phyloP scores from a whole-genome alignment of 1,284 basidiomycete species.

The Ganoderma meredithae region DNA sequence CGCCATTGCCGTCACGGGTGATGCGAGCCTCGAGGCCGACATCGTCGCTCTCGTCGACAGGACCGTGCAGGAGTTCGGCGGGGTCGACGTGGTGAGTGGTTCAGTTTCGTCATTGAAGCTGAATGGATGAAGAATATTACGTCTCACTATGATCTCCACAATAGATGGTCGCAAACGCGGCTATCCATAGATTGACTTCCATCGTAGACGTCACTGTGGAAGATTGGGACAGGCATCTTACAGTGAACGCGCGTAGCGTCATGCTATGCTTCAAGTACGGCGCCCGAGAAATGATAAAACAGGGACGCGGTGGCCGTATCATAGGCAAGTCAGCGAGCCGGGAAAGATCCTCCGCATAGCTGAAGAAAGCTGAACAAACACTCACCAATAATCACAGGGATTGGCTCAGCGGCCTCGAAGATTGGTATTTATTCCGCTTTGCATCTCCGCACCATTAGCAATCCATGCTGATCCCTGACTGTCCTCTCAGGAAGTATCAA shows the following conservation, averaged over 20 bases:
- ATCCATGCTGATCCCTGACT: background rate
- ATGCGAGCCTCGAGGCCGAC: conserved; percentile 47
- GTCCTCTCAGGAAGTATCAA: background rate
- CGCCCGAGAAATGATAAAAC: conserved; percentile 39
- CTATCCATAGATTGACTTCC: conserved; percentile 30
- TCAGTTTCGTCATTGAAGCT: background rate
- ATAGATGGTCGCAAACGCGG: conserved; percentile 42
- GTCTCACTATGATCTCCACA: background rate
- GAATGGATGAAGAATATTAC: background rate
- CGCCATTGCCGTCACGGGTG: conserved; percentile 31
- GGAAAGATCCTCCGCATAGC: too few species aligned
- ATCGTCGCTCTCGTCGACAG: conserved; percentile 45
- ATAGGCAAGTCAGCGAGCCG: conserved; percentile 29
- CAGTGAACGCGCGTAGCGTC: conserved; percentile 40
- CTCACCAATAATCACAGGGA: background rate
- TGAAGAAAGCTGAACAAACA: background rate
- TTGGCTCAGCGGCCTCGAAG: background rate
- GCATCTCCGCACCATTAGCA: background rate
- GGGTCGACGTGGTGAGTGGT: conserved; percentile 36
- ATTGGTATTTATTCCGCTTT: background rate
- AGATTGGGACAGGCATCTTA: conserved; percentile 33
- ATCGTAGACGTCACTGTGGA: conserved; percentile 33
- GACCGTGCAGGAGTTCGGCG: conserved; percentile 37
- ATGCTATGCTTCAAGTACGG: conserved; percentile 41
- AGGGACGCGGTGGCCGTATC: conserved; percentile 39